Conservation (phyloP, 345 rosid genomes). For the Ceriops zippeliana region DNA sequence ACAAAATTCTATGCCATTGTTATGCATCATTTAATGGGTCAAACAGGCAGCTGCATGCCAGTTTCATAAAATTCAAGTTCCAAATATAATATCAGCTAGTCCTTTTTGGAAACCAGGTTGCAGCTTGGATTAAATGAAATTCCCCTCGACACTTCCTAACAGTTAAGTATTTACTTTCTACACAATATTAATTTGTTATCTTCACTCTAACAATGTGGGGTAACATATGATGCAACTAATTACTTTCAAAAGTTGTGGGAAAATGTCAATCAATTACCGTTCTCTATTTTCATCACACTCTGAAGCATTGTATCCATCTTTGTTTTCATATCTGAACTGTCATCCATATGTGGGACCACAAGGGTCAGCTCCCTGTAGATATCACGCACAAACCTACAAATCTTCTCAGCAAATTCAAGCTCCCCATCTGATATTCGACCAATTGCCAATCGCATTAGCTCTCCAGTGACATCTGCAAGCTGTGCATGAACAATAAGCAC, state of each 20-base stretch:
- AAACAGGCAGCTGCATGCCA: not conserved
- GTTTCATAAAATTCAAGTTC: not conserved
- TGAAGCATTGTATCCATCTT: conserved; percentile 95
- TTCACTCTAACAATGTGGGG: not conserved
- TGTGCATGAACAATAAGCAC: conserved; percentile 21
- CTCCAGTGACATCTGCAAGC: conserved; percentile 98
- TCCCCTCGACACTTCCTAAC: too few relatives aligned
- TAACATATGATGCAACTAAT: not conserved
- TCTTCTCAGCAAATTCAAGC: conserved; percentile 69
- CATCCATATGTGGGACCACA: conserved; percentile 82
- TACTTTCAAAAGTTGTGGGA: not conserved
- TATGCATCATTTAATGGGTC: not conserved
- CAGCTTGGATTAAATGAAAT: too few relatives aligned
- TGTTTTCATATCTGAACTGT: conserved; percentile 70
- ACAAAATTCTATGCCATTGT: not conserved
- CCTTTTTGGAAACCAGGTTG: too few relatives aligned
- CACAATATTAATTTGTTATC: not conserved
- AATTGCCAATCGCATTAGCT: conserved; percentile 92
- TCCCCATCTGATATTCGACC: conserved; percentile 90
- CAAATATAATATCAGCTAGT: not conserved
- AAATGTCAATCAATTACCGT: conserved; percentile 44
- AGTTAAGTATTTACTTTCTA: too few relatives aligned
- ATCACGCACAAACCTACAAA: conserved; percentile 72
- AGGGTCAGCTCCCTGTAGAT: conserved; percentile 76
- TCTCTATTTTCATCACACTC: conserved; percentile 87